phyloP scores from a whole-genome alignment of 495 filamentous ascomycete genomes.

The Penicillium riverlandense region DNA sequence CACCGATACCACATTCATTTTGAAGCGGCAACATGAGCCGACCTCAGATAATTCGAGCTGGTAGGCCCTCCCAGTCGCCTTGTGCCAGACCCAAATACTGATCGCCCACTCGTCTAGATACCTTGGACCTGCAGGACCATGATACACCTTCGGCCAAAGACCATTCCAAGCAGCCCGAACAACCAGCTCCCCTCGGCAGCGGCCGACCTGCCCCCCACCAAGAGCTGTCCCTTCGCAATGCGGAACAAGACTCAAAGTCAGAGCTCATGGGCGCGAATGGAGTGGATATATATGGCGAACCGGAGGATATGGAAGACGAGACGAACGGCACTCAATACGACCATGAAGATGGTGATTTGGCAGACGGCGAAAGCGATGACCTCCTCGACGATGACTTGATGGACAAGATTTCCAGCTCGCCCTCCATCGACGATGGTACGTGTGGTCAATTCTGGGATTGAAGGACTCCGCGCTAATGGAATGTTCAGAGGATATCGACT shows the following conservation, averaged over 20 bases:
- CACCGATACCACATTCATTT: conserved; percentile 13
- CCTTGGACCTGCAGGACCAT: conserved; percentile 87
- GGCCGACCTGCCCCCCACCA: conserved; percentile 76
- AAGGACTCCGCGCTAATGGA: too few relatives aligned
- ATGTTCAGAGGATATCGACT: conserved; percentile 89
- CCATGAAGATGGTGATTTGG: conserved; percentile 58
- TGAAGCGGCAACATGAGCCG: conserved; percentile 51
- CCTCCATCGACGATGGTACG: conserved; percentile 98
- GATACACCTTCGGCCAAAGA: conserved; percentile 76
- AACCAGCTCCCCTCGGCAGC: conserved; percentile 40
- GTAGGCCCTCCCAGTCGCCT: conserved; percentile 37
- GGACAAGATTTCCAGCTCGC: conserved; percentile 97
- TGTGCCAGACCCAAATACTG: conserved; percentile 7
- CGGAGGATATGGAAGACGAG: conserved; percentile 25
- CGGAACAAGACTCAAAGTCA: conserved; percentile 64
- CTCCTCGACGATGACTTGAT: conserved; percentile 82
- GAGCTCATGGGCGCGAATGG: conserved; percentile 48
- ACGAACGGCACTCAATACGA: conserved; percentile 42
- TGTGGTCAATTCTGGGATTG: conserved; percentile 15
- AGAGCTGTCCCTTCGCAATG: conserved; percentile 70
- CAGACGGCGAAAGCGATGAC: conserved; percentile 68
- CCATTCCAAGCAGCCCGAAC: conserved; percentile 50
- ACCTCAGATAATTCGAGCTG: conserved; percentile 72
- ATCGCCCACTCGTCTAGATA: conserved; percentile 51
- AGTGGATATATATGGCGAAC: conserved; percentile 36